Conservation (phyloP, 306 rosid genomes). For the Cucumis melo region DNA sequence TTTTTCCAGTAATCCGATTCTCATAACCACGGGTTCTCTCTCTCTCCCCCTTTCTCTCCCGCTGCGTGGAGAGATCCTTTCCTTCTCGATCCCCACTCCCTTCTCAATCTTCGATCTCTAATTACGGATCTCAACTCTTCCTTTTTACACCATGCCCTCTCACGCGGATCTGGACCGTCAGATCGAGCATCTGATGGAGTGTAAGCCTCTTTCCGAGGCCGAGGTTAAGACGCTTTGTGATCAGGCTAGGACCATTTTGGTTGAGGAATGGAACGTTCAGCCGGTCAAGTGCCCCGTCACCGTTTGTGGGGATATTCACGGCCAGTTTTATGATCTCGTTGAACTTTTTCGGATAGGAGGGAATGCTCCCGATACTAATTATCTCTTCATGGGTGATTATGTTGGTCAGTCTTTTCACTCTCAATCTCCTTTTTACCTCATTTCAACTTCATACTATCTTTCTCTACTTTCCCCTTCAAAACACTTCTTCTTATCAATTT, state of each 20-base stretch:
- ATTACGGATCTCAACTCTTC: conserved; percentile 12
- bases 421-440: background rate
- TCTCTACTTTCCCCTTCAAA: background rate
- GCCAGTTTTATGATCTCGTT: conserved; percentile 68
- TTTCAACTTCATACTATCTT: background rate
- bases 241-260: conserved; percentile 51
- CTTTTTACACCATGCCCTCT: conserved; percentile 29
- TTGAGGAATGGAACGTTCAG: conserved; percentile 68
- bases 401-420: conserved; percentile 37
- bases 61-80: background rate
- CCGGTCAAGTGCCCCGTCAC: conserved; percentile 77
- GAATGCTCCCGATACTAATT: conserved; percentile 56
- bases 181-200: conserved; percentile 52
- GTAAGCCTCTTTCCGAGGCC: conserved; percentile 37
- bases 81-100: background rate
- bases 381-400: conserved; percentile 70
- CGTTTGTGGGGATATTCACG: conserved; percentile 65
- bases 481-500: background rate
- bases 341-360: conserved; percentile 69
- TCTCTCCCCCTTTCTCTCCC: background rate
- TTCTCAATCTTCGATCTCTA: background rate
- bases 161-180: conserved; percentile 59
- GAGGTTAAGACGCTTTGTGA: conserved; percentile 51
- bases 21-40: background rate
- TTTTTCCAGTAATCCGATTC: background rate